phyloP scores from a whole-genome alignment of 2,329 filamentous ascomycete genomes.

The Camptophora hylomeconis region DNA sequence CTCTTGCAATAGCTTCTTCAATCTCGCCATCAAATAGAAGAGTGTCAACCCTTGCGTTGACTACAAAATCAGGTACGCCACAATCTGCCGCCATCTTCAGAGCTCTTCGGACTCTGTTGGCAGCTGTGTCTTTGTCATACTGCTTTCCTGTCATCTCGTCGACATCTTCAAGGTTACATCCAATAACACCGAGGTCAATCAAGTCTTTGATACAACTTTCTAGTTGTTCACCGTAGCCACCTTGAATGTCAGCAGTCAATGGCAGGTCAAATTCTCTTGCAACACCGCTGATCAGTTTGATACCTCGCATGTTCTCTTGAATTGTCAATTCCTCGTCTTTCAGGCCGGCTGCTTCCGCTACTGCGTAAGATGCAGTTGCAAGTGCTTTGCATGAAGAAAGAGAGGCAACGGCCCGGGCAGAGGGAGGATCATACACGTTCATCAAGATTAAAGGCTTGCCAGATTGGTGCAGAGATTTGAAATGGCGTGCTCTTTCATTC shows the following conservation, averaged over 20 bases:
- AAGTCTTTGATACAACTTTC: slow-evolving; percentile 29
- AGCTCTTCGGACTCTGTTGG: slow-evolving; percentile 30
- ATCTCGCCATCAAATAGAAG: slow-evolving; percentile 28
- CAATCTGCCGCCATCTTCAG: slow-evolving; percentile 31
- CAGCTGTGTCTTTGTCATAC: slow-evolving; percentile 20
- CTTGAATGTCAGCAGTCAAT: slow-evolving; percentile 46
- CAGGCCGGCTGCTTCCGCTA: slow-evolving; percentile 34
- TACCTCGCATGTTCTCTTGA: slow-evolving; percentile 34
- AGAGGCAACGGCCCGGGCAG: slow-evolving; percentile 31
- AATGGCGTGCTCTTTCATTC: slow-evolving; percentile 15
- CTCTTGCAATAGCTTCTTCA: slow-evolving; percentile 39
- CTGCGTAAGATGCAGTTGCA: slow-evolving; percentile 40
- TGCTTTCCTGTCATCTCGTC: slow-evolving; percentile 23
- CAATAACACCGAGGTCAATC: slow-evolving; percentile 40
- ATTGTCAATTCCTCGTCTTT: slow-evolving; percentile 38
- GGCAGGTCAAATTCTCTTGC: slow-evolving; percentile 31
- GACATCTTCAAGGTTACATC: slow-evolving; percentile 47
- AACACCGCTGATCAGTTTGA: slow-evolving; percentile 30
- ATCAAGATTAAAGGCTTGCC: slow-evolving; percentile 39
- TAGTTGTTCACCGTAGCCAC: slow-evolving; percentile 42
- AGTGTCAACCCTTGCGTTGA: slow-evolving; percentile 47
- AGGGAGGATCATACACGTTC: slow-evolving; percentile 43
- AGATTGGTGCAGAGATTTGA: slow-evolving; percentile 37
- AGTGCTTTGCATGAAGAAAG: slow-evolving; percentile 25
- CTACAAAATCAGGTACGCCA: slow-evolving; percentile 42